phyloP scores from a whole-genome alignment of 768 basidiomycete species.

The Auriculariales sp. region DNA sequence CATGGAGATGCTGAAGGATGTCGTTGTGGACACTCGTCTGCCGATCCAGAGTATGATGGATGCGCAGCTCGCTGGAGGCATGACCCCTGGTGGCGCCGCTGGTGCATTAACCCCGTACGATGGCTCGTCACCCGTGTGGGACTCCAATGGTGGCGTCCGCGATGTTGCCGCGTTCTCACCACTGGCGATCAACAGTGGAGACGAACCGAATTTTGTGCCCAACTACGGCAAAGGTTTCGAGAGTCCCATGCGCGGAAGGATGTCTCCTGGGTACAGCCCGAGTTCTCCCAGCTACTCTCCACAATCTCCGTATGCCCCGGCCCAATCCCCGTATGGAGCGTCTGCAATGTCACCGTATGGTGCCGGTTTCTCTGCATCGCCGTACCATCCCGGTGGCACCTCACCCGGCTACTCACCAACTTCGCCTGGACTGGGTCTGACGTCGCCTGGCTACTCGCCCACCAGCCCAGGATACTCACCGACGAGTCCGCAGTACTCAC shows the following conservation, averaged over 20 bases:
- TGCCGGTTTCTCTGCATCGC: conserved; percentile 30
- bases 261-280: conserved; percentile 90
- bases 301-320: conserved; percentile 76
- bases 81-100: conserved; percentile 72
- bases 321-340: conserved; percentile 54
- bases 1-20: conserved; percentile 96
- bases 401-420: conserved; percentile 85
- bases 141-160: conserved; percentile 62
- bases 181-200: conserved; percentile 61
- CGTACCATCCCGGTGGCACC: conserved; percentile 52
- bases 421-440: conserved; percentile 66
- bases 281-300: conserved; percentile 87
- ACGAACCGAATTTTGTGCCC: conserved; percentile 51
- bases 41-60: conserved; percentile 72
- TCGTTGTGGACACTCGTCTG: conserved; percentile 89
- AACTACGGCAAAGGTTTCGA: conserved; percentile 61
- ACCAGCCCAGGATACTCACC: conserved; percentile 29
- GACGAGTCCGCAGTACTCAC: conserved; percentile 73
- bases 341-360: conserved; percentile 76
- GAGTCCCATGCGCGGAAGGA: conserved; percentile 61
- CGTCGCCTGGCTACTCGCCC: conserved; percentile 41
- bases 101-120: conserved; percentile 91
- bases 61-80: conserved; percentile 69
- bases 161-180: conserved; percentile 92
- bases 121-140: conserved; percentile 73